Base-by-base conservation (phyloP, 2,329 filamentous ascomycete species). In the Aspergillus quadricinctus region DNA sequence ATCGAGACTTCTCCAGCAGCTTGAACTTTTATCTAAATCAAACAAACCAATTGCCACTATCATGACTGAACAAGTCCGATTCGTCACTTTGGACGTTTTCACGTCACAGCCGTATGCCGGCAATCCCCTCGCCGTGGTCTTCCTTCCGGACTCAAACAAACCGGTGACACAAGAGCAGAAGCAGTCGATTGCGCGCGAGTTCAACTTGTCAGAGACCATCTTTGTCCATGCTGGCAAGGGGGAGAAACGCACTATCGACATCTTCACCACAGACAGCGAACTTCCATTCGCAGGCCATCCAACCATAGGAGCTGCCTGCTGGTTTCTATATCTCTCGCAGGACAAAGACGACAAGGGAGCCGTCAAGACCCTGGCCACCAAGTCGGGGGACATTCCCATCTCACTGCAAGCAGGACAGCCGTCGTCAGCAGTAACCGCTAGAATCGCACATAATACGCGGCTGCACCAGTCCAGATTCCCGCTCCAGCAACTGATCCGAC, bases 221-320 rank as follows among this genome's bases (percentile, higher is more conserved):
- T 83, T 85, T 59, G 66, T 84, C 19, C 77, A 83, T 54, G 63
- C 65, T 8, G 54, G 52, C 1, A 52, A 46, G 7, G 57, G 56
- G 17, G 50, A 56, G 17, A 62, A 64, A 31, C 65, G 65, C 23
- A 64, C 61, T 25, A 72, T 84, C 51, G 78, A 83, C 64, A 85
- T 85, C 63, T 84, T 84, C 72, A 78, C 78, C 43, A 74, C 75
- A 0, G 68, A 71, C 7, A 64, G 61, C 10, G 83, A 85, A 66
- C 64, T 85, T 17, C 81, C 82, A 7, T 84, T 85, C 61, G 82
- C 83, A 1, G 80, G 83, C 3, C 82, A 85, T 64, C 82, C 81
- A 0, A 83, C 80, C 31, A 81, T 84, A 57, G 83, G 83, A 37
- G 79, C 81, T 11, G 80, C 80, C 3, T 78, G 76, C 45, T 79